Evolutionary conservation across 495 filamentous ascomycete species (phyloP).

Genomic region (Penicillium roqueforti): DNA sequence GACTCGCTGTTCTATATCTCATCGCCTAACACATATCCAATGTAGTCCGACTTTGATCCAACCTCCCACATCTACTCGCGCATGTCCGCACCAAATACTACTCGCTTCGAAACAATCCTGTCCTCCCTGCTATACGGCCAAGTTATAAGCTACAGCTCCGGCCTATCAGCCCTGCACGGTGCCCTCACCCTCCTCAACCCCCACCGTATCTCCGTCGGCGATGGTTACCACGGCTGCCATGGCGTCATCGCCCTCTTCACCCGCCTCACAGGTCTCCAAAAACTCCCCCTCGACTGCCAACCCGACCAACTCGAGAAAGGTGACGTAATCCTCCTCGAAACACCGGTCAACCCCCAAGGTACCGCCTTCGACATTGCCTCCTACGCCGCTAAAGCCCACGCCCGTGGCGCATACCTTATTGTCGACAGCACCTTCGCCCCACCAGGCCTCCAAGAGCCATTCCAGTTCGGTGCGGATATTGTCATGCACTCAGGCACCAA

Average conservation of each 20-base stretch:
- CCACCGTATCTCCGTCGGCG: slow-evolving; percentile 68
- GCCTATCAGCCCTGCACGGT: slow-evolving; percentile 83
- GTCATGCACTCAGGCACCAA: slow-evolving; percentile 93
- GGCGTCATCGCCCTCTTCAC: slow-evolving; percentile 68
- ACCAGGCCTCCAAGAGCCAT: slow-evolving; percentile 85
- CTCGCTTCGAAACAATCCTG: slow-evolving; percentile 80
- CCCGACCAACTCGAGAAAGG: slow-evolving; percentile 57
- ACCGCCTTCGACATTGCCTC: slow-evolving; percentile 65
- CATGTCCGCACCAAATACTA: slow-evolving; percentile 64
- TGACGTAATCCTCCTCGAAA: slow-evolving; percentile 89
- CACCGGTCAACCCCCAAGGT: slow-evolving; percentile 85
- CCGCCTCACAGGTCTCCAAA: slow-evolving; percentile 64
- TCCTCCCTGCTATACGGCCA: slow-evolving; percentile 65
- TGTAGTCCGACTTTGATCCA: slow-evolving; percentile 23
- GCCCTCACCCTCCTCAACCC: slow-evolving; percentile 74
- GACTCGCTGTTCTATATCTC: not conserved
- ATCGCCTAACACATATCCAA: not conserved
- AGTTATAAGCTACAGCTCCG: slow-evolving; percentile 73
- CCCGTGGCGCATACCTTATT: slow-evolving; percentile 65
- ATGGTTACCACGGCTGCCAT: slow-evolving; percentile 91
- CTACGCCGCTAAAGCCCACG: slow-evolving; percentile 69
- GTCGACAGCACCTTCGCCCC: slow-evolving; percentile 93
- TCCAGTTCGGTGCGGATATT: slow-evolving; percentile 70
- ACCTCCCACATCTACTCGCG: slow-evolving; percentile 70
- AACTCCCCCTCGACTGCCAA: slow-evolving; percentile 59